Percentiles rank a stretch among this genome's conserved stretches.
phyloP scores from a whole-genome alignment of 306 rosid genomes.

The Quercus cerris region DNA sequence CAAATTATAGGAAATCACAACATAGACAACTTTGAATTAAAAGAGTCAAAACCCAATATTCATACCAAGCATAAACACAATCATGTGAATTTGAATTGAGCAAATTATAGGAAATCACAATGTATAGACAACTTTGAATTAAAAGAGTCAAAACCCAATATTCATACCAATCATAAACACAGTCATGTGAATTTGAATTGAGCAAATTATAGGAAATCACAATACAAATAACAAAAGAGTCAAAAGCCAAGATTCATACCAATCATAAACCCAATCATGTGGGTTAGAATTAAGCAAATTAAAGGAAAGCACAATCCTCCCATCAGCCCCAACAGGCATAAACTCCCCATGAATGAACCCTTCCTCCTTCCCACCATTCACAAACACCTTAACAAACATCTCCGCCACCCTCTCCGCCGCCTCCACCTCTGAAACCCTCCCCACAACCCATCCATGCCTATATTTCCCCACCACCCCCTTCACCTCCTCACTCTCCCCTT shows the following conservation, averaged over 20 bases:
- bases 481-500: slow-evolving; percentile 41
- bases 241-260: slow-evolving; percentile 41
- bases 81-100: no score
- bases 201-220: no score
- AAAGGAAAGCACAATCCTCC: slow-evolving; percentile 82
- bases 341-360: slow-evolving; percentile 74
- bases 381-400: slow-evolving; percentile 73
- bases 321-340: slow-evolving; percentile 98
- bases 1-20: no score
- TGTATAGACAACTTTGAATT: no score
- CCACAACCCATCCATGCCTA: slow-evolving; percentile 77
- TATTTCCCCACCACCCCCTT: slow-evolving; percentile 75
- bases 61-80: no score
- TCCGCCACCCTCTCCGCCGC: slow-evolving; percentile 61
- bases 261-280: slow-evolving; percentile 70
- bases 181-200: no score
- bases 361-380: slow-evolving; percentile 82
- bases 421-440: slow-evolving; percentile 50
- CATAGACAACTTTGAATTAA: no score
- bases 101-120: no score
- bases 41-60: no score
- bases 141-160: no score
- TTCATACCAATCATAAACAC: no score
- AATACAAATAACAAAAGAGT: no score
- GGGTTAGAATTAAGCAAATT: slow-evolving; percentile 92